phyloP scores from a whole-genome alignment of 768 basidiomycete species.

The Auricularia heimuer region DNA sequence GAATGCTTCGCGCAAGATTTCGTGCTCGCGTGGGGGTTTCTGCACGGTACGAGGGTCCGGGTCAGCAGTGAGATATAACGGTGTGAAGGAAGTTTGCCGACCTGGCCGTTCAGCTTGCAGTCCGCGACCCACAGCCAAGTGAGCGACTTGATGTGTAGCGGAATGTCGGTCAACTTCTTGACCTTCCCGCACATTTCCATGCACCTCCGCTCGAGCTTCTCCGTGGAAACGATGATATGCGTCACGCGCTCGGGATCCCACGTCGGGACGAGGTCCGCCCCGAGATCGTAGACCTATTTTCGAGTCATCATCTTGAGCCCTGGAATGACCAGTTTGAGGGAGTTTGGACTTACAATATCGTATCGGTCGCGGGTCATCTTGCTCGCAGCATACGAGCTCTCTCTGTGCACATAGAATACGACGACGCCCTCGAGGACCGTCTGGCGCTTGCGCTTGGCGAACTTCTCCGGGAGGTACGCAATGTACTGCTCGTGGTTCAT shows the following conservation, averaged over 20 bases:
- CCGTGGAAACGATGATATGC: constrained; percentile 45
- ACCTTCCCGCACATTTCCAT: constrained; percentile 36
- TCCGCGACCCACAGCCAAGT: constrained; percentile 48
- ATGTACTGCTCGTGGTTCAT: neutral
- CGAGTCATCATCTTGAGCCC: no score
- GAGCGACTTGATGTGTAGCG: constrained; percentile 53
- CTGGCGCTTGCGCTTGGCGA: neutral
- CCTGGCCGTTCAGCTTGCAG: neutral
- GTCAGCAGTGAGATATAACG: no score
- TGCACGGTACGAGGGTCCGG: neutral
- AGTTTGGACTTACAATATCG: neutral
- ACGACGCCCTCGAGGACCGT: neutral
- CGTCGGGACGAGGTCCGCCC: constrained; percentile 48
- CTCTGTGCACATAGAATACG: neutral
- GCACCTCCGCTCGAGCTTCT: constrained; percentile 13
- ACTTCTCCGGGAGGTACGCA: neutral
- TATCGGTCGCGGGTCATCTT: neutral
- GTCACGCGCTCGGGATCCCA: constrained; percentile 52
- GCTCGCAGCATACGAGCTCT: neutral
- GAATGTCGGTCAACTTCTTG: constrained; percentile 45
- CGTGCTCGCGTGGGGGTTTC: neutral
- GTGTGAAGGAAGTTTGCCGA: no score
- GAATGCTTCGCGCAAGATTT: constrained; percentile 7
- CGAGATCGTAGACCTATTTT: constrained; percentile 49
- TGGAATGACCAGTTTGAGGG: no score